Evolutionary conservation across 106 monocot species (phyloP).

Genomic region (Dendrobium nobile): DNA sequence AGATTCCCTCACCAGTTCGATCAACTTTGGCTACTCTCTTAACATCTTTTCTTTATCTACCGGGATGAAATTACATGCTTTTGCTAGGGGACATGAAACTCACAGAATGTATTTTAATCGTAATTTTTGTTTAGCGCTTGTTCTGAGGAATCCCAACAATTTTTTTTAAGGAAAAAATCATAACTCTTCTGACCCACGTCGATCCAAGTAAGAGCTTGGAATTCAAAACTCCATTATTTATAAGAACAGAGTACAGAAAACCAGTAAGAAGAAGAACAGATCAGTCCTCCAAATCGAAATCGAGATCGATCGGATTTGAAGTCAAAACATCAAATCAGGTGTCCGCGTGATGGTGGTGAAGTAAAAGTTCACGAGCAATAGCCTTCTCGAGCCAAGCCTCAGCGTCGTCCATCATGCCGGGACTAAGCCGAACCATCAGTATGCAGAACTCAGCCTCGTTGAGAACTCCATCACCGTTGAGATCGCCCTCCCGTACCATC

Average conservation of each 20-base stretch:
- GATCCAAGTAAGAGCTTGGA: neutral
- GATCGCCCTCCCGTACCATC: constrained; percentile 81
- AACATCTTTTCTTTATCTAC: too few species aligned
- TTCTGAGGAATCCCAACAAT: too few species aligned
- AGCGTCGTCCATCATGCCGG: constrained; percentile 66
- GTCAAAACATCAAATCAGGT: neutral
- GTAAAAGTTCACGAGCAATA: constrained; percentile 27
- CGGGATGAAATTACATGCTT: too few species aligned
- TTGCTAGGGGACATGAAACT: too few species aligned
- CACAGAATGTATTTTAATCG: too few species aligned
- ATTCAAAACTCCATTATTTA: neutral
- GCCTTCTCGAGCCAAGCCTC: constrained; percentile 52
- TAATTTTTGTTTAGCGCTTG: too few species aligned
- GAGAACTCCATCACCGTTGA: constrained; percentile 68
- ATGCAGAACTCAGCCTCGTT: constrained; percentile 76
- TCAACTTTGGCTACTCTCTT: too few species aligned
- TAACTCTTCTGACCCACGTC: neutral
- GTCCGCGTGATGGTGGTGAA: too few species aligned
- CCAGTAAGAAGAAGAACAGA: neutral
- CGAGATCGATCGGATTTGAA: neutral
- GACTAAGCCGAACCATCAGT: constrained; percentile 76
- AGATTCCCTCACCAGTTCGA: too few species aligned
- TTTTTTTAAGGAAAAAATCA: too few species aligned
- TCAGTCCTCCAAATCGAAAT: too few species aligned
- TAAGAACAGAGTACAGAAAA: constrained; percentile 5